Conservation (phyloP, 768 basidiomycete species). For the Pleurotus giganteus region DNA sequence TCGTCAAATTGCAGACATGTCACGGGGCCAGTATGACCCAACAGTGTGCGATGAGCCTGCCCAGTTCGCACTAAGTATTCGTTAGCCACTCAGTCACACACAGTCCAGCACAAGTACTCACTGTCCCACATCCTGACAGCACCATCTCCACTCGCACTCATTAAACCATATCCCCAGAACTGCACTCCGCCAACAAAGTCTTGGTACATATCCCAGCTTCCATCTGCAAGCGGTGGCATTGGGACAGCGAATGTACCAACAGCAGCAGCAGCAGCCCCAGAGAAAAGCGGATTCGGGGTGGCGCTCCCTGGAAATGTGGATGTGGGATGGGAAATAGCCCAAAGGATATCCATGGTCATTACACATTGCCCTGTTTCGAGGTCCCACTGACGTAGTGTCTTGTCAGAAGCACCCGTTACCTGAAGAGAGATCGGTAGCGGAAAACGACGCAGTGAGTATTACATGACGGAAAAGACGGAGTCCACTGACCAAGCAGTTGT, state of each 20-base stretch:
- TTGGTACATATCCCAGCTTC: conserved; percentile 92
- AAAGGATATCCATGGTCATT: conserved; percentile 99
- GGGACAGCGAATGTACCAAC: conserved; percentile 75
- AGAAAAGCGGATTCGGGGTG: conserved; percentile 44
- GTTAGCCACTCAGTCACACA: conserved; percentile 8
- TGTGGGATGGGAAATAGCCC: conserved; percentile 95
- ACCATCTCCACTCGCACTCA: conserved; percentile 96
- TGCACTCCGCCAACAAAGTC: conserved; percentile 98
- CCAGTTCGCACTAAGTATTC: conserved; percentile 84
- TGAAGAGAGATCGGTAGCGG: no score
- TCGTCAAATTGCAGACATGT: conserved; percentile 98
- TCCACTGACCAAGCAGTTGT: conserved; percentile 71
- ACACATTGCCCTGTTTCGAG: conserved; percentile 96
- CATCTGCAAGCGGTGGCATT: conserved; percentile 86
- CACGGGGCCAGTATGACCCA: conserved; percentile 91
- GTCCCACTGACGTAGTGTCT: conserved; percentile 98
- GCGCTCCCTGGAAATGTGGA: conserved; percentile 36
- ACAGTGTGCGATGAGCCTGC: conserved; percentile 88
- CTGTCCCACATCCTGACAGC: conserved; percentile 99
- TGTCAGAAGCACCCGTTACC: conserved; percentile 98
- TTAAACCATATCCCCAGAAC: conserved; percentile 97
- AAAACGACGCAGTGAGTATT: conserved; percentile 1
- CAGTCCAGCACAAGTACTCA: conserved; percentile 41
- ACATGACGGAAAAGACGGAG: conserved; percentile 10
- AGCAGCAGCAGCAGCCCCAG: conserved; percentile 51